Evolutionary conservation across 2,329 filamentous ascomycete species (phyloP).

Genomic region (Ambrosiella xylebori): DNA sequence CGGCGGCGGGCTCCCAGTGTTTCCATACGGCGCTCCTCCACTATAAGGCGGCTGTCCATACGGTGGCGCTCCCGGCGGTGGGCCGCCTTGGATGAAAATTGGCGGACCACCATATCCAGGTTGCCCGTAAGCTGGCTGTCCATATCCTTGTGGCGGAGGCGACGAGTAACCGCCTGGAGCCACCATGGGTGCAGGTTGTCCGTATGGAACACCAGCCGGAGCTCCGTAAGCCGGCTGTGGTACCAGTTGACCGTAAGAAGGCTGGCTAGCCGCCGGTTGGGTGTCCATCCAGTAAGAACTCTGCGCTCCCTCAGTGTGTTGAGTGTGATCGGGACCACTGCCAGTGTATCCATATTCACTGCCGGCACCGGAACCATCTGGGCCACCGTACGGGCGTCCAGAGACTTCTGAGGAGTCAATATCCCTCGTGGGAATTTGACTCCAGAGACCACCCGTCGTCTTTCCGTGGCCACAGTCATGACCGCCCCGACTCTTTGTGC

Average conservation of each 20-base stretch:
- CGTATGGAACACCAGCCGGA: background rate
- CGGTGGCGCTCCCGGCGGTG: background rate
- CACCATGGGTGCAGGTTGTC: background rate
- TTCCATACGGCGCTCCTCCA: background rate
- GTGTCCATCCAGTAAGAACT: conserved; percentile 11
- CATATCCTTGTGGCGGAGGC: background rate
- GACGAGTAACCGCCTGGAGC: background rate
- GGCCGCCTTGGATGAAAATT: too few species aligned
- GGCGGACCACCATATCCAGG: background rate
- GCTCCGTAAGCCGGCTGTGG: background rate
- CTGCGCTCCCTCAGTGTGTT: conserved; percentile 1
- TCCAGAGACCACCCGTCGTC: conserved; percentile 42
- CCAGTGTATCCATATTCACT: conserved; percentile 7
- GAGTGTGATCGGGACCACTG: background rate
- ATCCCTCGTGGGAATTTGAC: conserved; percentile 42
- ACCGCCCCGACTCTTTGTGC: conserved; percentile 21
- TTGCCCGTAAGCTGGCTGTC: background rate
- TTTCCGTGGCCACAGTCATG: conserved; percentile 38
- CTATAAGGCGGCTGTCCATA: conserved; percentile 1
- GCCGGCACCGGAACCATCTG: background rate
- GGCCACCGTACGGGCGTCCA: conserved; percentile 3
- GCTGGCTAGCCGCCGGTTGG: background rate
- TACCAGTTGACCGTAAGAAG: background rate
- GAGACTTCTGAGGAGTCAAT: conserved; percentile 18
- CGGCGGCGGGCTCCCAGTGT: background rate